Percentiles rank a stretch among this genome's conserved stretches.
These are phyloP conservation scores for Tephrocybe sp. DNA, from an alignment of 768 basidiomycete species.

Conservation along the genomic window DNA sequence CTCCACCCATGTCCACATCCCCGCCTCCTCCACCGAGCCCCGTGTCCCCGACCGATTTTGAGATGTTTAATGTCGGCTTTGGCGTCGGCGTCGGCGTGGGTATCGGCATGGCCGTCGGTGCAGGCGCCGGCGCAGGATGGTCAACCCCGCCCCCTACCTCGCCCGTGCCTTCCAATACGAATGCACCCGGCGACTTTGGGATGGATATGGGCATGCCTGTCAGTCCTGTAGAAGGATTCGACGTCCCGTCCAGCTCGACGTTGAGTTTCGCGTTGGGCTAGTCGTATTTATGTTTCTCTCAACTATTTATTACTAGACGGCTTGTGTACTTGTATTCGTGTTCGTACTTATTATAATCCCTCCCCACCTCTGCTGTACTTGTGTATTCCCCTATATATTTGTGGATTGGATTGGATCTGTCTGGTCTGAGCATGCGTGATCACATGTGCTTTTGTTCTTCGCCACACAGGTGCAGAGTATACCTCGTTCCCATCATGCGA, in stretches of 20 bases:
- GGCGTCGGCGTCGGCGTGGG: constrained; percentile 5
- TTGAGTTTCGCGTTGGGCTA: constrained; percentile 26
- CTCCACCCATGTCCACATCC: not conserved
- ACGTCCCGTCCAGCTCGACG: constrained; percentile 17
- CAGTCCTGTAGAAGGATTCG: constrained; percentile 13
- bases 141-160: not conserved
- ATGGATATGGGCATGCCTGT: constrained; percentile 16
- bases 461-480: too few species aligned
- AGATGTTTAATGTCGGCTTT: constrained; percentile 10
- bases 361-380: not conserved
- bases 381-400: too few species aligned
- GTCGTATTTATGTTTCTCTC: constrained; percentile 1
- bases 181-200: not conserved
- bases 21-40: not conserved
- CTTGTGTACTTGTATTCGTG: not conserved
- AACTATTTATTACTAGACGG: not conserved
- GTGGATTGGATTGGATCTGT: too few species aligned
- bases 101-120: not conserved
- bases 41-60: constrained; percentile 1
- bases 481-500: too few species aligned
- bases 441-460: too few species aligned
- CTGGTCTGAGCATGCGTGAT: too few species aligned
- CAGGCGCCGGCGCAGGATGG: not conserved
- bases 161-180: not conserved
- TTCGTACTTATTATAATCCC: not conserved